Percentiles rank a stretch among this genome's conserved stretches.
Evolutionary conservation across 768 basidiomycete genomes (phyloP).

Genomic region (Boletus pseudopeckii): DNA sequence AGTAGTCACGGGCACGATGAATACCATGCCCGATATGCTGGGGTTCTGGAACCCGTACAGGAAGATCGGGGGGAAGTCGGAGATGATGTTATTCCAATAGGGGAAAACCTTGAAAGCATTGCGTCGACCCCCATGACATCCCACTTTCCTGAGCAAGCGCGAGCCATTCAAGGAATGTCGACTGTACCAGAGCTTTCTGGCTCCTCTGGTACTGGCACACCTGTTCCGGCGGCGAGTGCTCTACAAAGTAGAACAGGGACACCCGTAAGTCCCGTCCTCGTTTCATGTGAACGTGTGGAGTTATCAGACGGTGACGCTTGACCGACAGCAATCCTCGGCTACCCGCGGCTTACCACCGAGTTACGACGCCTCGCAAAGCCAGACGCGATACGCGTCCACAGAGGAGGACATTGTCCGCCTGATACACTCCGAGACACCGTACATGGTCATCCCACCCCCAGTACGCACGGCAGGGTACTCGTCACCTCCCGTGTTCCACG

Average conservation of each 20-base stretch:
- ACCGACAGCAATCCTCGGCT: conserved; percentile 5
- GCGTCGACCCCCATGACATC: conserved; percentile 13
- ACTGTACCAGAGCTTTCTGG: conserved; percentile 1
- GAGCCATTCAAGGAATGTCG: conserved; percentile 1
- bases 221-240: background rate
- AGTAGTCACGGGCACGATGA: conserved; percentile 9
- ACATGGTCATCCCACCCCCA: conserved; percentile 36
- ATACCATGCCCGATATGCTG: background rate
- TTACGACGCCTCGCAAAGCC: conserved; percentile 14
- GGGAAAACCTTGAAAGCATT: conserved; percentile 12
- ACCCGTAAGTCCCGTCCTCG: conserved; percentile 10
- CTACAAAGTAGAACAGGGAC: conserved; percentile 5
- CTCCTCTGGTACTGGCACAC: background rate
- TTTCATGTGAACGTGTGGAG: background rate
- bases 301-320: background rate
- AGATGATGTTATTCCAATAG: conserved; percentile 20
- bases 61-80: conserved; percentile 13
- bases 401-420: conserved; percentile 21
- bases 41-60: conserved; percentile 4
- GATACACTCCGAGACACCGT: conserved; percentile 25
- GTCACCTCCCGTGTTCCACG: conserved; percentile 17
- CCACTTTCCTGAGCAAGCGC: conserved; percentile 8
- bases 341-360: conserved; percentile 13
- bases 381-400: conserved; percentile 15
- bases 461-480: conserved; percentile 36